Evolutionary conservation across 108 stramenopile genomes (phyloP).

Genomic region (Asterionellopsis glacialis): DNA sequence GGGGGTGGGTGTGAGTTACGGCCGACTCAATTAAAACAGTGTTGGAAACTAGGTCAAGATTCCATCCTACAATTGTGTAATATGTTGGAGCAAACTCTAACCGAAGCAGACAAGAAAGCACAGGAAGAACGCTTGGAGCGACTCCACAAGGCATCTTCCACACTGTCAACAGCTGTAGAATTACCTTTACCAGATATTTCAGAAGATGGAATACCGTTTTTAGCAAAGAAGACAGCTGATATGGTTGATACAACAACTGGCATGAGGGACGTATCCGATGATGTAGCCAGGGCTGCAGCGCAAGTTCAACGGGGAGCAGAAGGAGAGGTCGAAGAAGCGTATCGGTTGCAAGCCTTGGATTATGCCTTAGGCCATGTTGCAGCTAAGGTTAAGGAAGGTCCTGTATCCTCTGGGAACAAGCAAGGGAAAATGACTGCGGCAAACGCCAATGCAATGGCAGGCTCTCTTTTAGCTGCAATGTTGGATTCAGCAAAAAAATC

Average conservation of each 20-base stretch:
- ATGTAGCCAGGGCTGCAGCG: slow-evolving; percentile 11
- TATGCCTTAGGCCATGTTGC: slow-evolving; percentile 69
- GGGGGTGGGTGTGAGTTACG: slow-evolving; percentile 73
- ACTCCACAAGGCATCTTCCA: slow-evolving; percentile 19
- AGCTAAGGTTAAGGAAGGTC: slow-evolving; percentile 63
- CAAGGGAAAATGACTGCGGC: slow-evolving; percentile 4
- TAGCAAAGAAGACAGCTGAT: slow-evolving; percentile 13
- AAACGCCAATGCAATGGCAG: slow-evolving; percentile 15
- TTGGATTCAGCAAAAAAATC: slow-evolving; percentile 44
- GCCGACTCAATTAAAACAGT: slow-evolving; percentile 42
- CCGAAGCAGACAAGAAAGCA: slow-evolving; percentile 68
- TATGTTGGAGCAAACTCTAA: slow-evolving; percentile 56
- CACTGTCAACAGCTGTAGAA: neutral
- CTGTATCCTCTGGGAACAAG: neutral
- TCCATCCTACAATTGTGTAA: slow-evolving; percentile 43
- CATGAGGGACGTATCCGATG: neutral
- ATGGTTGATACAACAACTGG: slow-evolving; percentile 8
- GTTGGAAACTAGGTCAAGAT: slow-evolving; percentile 43
- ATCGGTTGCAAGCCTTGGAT: slow-evolving; percentile 66
- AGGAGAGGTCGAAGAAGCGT: slow-evolving; percentile 59
- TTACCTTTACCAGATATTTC: neutral
- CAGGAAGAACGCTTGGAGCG: slow-evolving; percentile 54
- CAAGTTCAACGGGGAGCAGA: slow-evolving; percentile 18
- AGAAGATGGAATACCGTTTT: slow-evolving; percentile 9
- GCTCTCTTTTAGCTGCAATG: slow-evolving; percentile 52